These are phyloP conservation scores for Psilocybe azurescens DNA, from an alignment of 768 basidiomycete genomes.

Conservation along the genomic window DNA sequence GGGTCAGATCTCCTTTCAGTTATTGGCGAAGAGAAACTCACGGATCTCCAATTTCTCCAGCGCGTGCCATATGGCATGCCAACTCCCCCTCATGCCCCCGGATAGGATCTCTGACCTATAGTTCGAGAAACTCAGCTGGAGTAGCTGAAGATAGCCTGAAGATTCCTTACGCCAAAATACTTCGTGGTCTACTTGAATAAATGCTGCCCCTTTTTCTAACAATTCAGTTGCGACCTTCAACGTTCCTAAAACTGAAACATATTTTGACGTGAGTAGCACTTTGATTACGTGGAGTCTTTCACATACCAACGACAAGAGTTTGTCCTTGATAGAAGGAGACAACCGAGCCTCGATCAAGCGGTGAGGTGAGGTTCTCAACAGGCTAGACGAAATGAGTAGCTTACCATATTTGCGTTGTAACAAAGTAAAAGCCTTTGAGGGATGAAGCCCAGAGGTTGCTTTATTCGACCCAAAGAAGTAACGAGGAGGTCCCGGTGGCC, in stretches of 20 bases:
- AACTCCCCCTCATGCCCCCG: conserved; percentile 38
- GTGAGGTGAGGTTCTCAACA: background rate
- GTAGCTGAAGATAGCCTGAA: too few relatives aligned
- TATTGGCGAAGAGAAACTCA: conserved; percentile 17
- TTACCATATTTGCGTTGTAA: conserved; percentile 12
- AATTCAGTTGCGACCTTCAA: conserved; percentile 35
- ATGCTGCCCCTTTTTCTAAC: conserved; percentile 35
- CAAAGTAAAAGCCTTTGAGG: conserved; percentile 8
- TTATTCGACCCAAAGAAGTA: conserved; percentile 9
- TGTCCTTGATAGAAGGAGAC: conserved; percentile 23
- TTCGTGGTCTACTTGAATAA: conserved; percentile 38
- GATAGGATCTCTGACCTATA: conserved; percentile 36
- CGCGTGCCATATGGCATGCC: conserved; percentile 35
- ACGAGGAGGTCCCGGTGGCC: conserved; percentile 10
- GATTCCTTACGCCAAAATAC: conserved; percentile 32
- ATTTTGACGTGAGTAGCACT: background rate
- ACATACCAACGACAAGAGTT: conserved; percentile 20
- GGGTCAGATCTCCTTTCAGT: too few relatives aligned
- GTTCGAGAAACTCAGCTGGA: too few relatives aligned
- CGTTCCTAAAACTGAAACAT: conserved; percentile 23
- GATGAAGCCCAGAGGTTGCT: background rate
- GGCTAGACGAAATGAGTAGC: background rate
- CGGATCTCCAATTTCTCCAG: conserved; percentile 39
- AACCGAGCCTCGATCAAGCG: conserved; percentile 14
- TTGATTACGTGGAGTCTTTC: background rate